Conservation (phyloP, 1,284 basidiomycete genomes). For the Apiotrichum brassicae region DNA sequence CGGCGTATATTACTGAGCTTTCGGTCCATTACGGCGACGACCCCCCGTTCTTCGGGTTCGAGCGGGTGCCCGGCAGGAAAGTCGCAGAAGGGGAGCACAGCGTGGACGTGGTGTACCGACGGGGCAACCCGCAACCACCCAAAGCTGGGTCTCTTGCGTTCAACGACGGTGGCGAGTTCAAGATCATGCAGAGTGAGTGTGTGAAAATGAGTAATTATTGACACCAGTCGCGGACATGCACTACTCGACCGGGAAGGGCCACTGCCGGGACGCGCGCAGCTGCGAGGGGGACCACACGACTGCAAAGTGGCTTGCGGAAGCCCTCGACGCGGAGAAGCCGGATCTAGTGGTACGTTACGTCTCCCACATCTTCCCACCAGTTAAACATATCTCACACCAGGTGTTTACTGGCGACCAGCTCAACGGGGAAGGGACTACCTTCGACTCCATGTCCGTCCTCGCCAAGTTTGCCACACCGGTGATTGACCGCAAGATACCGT, state of each 20-base stretch:
- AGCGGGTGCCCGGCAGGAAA: conserved; percentile 56
- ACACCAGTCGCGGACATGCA: conserved; percentile 71
- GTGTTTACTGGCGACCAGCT: conserved; percentile 69
- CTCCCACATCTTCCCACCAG: too few species aligned
- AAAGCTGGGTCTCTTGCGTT: conserved; percentile 69
- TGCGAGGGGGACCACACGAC: conserved; percentile 67
- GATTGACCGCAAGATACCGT: conserved; percentile 70
- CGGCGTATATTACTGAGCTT: conserved; percentile 72
- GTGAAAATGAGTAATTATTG: neutral
- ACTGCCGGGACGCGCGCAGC: conserved; percentile 60
- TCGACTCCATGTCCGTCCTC: conserved; percentile 77
- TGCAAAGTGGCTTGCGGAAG: conserved; percentile 58
- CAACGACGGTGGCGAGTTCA: conserved; percentile 72
- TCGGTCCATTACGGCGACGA: conserved; percentile 76
- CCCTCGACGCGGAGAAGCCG: conserved; percentile 76
- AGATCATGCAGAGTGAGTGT: conserved; percentile 65
- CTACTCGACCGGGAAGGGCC: conserved; percentile 65
- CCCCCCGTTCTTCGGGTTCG: conserved; percentile 74
- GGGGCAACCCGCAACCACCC: conserved; percentile 55
- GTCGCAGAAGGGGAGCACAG: conserved; percentile 47
- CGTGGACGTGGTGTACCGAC: conserved; percentile 36
- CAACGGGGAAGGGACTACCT: conserved; percentile 78
- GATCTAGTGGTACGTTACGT: conserved; percentile 74
- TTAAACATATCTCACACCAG: neutral
- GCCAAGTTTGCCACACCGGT: conserved; percentile 78